Evolutionary conservation across 164 flowering plant species (phyloP).

Genomic region (Paratinospora sagittata): DNA sequence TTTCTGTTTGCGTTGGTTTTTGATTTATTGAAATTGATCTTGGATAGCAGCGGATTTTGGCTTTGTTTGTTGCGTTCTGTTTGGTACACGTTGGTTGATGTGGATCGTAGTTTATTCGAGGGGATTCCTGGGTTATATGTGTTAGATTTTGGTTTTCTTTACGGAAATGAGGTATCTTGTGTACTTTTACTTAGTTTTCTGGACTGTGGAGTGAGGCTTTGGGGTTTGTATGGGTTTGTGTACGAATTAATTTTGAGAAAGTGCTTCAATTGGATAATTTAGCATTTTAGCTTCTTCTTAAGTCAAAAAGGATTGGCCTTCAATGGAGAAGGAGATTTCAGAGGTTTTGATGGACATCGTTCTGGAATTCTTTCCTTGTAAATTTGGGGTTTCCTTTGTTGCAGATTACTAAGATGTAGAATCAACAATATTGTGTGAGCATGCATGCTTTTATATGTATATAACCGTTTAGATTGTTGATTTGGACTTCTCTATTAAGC

Average conservation of each 20-base stretch:
- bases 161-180: background rate
- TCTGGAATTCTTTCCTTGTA: background rate
- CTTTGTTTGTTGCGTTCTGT: background rate
- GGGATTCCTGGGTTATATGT: background rate
- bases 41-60: background rate
- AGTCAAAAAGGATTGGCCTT: background rate
- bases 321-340: background rate
- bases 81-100: background rate
- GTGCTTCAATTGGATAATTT: background rate
- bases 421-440: too few species aligned
- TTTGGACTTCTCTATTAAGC: too few species aligned
- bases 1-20: too few species aligned
- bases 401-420: background rate
- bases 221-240: background rate
- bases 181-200: background rate
- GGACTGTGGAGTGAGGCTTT: background rate
- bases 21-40: background rate
- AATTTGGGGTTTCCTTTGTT: background rate
- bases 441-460: background rate
- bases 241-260: background rate
- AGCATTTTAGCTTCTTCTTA: background rate
- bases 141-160: background rate
- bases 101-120: background rate
- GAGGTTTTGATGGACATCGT: background rate
- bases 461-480: too few species aligned